Base-by-base conservation (phyloP, 164 flowering plant genomes). In the Sextonia rubra region DNA sequence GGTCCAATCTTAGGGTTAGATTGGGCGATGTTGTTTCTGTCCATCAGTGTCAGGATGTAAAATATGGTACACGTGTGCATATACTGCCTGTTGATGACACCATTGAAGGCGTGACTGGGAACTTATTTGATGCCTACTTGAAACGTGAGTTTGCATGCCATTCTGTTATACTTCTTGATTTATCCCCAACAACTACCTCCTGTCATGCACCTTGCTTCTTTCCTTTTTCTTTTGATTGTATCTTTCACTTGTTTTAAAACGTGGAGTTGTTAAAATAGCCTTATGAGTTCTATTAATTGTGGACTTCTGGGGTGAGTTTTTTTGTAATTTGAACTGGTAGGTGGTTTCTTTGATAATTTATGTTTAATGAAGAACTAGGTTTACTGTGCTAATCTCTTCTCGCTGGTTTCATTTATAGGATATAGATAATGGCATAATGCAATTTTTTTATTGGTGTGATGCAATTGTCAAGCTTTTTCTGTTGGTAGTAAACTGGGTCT, bases 11-110 rank as follows among this genome's bases (percentile, higher is more conserved):
- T 58, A 84, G 96, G 80, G 94, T 92, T 64, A 83, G 94, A 78
- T 89, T 90, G 15, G 97, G 97, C 66, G 96, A 90, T 81, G 96
- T 92, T 37, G 88, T 92, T 65, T 92, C 97, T 60, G 92, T 92
- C 26, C 97, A 92, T 66, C 96, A 89, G 30, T 92, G 96, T 69
- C 80, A 94, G 61, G 92, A 92, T 84, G 88, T 90, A 69, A 90
- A 90, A 66, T 90, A 90, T 77, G 96, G 97, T 55, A 89, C 84
- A 73, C 90, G 97, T 67, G 96, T 90, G 12, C 97, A 92, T 80
- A 88, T 92, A 49, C 84, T 92, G 74, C 97, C 96, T 22, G 77
- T 92, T 11, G 96, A 92, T 78, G 97, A 92, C 77, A 88, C 96
- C 3, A 81, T 92, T 78, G 94, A 92, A 82, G 96, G 97, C 27